Evolutionary conservation across 1,284 basidiomycete species (phyloP).

Genomic region (Pyrrhoderma lamaoense): DNA sequence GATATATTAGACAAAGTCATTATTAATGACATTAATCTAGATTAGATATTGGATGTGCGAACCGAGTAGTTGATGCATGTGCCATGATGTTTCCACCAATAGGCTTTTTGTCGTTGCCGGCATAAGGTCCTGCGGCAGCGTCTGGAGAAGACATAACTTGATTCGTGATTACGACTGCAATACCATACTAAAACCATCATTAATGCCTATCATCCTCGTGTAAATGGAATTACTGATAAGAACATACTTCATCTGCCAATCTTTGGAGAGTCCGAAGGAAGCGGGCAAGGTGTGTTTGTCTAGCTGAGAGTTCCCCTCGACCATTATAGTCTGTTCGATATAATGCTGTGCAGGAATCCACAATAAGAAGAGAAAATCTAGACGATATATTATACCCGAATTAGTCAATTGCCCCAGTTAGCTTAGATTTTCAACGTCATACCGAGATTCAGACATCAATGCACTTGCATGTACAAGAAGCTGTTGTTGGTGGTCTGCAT

Average conservation of each 20-base stretch:
- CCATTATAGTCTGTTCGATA: constrained; percentile 97
- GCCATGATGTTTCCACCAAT: constrained; percentile 97
- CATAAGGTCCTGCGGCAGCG: constrained; percentile 84
- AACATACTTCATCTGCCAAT: constrained; percentile 85
- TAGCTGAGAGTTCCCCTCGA: constrained; percentile 89
- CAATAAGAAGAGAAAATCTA: constrained; percentile 94
- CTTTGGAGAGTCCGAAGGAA: constrained; percentile 91
- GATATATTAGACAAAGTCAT: not conserved
- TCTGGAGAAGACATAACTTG: constrained; percentile 99
- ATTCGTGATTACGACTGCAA: constrained; percentile 96
- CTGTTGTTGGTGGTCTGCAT: constrained; percentile 94
- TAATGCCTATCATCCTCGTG: constrained; percentile 12
- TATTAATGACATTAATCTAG: not conserved
- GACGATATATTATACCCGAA: not conserved
- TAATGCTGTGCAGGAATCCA: constrained; percentile 94
- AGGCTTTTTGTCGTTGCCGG: constrained; percentile 91
- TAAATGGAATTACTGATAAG: not conserved
- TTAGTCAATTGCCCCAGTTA: too few relatives aligned
- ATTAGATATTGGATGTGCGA: constrained; percentile 18
- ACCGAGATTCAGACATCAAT: constrained; percentile 97
- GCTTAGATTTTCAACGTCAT: too few relatives aligned
- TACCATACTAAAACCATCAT: constrained; percentile 66
- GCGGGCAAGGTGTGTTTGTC: constrained; percentile 96
- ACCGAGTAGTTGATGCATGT: constrained; percentile 92
- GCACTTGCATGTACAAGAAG: constrained; percentile 90